These are phyloP conservation scores for Neonectria neomacrospora DNA, from an alignment of 2,329 filamentous ascomycete genomes.

Conservation along the genomic window DNA sequence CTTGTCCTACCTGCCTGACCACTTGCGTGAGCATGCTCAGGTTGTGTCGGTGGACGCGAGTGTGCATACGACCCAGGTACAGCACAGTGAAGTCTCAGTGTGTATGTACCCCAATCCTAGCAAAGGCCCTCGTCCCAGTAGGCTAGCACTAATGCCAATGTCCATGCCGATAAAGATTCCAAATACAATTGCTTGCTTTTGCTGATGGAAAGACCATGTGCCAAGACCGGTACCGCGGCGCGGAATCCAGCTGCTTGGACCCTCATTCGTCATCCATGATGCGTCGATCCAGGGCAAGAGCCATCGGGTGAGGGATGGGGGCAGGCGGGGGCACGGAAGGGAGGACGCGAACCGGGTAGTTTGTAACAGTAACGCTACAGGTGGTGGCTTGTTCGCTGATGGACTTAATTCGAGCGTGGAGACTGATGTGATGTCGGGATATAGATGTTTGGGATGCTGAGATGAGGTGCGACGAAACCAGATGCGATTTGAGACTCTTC, in stretches of 20 bases:
- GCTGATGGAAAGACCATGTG: background rate
- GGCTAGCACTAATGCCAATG: background rate
- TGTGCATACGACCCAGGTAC: too few relatives aligned
- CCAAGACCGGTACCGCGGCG: background rate
- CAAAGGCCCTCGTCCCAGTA: too few relatives aligned
- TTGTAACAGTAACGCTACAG: slow-evolving; percentile 6
- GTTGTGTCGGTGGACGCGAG: too few relatives aligned
- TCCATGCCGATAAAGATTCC: background rate
- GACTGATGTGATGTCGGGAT: slow-evolving; percentile 32
- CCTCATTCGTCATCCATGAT: background rate
- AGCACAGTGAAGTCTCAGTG: background rate
- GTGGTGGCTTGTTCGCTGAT: slow-evolving; percentile 20
- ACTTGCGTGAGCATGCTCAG: too few relatives aligned
- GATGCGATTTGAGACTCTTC: slow-evolving; percentile 2
- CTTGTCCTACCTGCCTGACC: too few relatives aligned
- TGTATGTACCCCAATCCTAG: background rate
- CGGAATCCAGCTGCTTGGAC: slow-evolving; percentile 9
- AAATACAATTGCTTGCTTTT: slow-evolving; percentile 14
- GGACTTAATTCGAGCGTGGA: slow-evolving; percentile 15
- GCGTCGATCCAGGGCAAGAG: slow-evolving; percentile 5
- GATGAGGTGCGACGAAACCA: slow-evolving; percentile 38
- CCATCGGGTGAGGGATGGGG: background rate
- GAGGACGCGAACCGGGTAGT: slow-evolving; percentile 8
- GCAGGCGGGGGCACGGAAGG: background rate
- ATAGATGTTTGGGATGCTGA: slow-evolving; percentile 28